Conservation (phyloP, 1,284 basidiomycete species). For the Agaricales sp. region DNA sequence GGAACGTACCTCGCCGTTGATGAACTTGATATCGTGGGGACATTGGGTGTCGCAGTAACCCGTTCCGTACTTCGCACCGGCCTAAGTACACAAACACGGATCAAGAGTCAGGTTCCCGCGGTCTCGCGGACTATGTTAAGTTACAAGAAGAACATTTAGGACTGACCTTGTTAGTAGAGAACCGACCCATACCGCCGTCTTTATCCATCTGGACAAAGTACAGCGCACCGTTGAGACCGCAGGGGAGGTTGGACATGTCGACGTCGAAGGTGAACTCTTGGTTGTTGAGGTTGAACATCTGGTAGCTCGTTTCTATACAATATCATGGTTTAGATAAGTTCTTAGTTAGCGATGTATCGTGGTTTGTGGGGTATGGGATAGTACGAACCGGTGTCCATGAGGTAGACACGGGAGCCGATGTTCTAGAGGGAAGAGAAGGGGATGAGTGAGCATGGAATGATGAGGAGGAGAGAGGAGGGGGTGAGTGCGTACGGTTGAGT, state of each 20-base stretch:
- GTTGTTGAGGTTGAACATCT: slow-evolving; percentile 42
- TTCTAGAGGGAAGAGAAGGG: slow-evolving; percentile 19
- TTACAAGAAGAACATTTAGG: too few species aligned
- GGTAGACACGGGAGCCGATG: slow-evolving; percentile 36
- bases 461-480: background rate
- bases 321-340: too few species aligned
- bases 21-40: slow-evolving; percentile 42
- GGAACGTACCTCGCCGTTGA: slow-evolving; percentile 33
- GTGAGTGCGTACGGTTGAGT: slow-evolving; percentile 11
- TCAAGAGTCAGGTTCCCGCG: slow-evolving; percentile 14
- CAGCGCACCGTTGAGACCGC: slow-evolving; percentile 32
- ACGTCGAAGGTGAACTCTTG: slow-evolving; percentile 41
- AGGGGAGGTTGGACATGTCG: slow-evolving; percentile 43
- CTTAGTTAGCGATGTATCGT: slow-evolving; percentile 18
- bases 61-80: slow-evolving; percentile 42
- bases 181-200: slow-evolving; percentile 35
- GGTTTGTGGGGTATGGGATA: slow-evolving; percentile 8
- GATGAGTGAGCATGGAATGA: slow-evolving; percentile 16
- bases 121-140: too few species aligned
- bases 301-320: slow-evolving; percentile 18
- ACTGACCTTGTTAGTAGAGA: slow-evolving; percentile 29
- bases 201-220: slow-evolving; percentile 41
- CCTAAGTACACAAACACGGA: slow-evolving; percentile 19
- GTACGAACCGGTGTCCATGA: slow-evolving; percentile 27
- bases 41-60: slow-evolving; percentile 49